Evolutionary conservation across 2,329 filamentous ascomycete species (phyloP).

Genomic region (Tolypocladium album): DNA sequence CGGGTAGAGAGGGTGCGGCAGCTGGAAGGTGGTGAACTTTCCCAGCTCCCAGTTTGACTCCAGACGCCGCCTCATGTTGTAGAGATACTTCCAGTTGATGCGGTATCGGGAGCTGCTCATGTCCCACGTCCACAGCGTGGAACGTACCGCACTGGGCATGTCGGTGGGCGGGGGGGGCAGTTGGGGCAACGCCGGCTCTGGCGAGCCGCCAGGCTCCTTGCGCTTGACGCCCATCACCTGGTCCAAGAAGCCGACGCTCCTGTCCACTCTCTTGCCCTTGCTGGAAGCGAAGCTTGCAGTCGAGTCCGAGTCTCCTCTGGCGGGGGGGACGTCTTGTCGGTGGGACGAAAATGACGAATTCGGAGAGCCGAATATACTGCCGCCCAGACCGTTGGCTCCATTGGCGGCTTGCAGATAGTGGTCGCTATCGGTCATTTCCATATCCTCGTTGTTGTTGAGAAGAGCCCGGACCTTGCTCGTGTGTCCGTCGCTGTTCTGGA

Average conservation of each 20-base stretch:
- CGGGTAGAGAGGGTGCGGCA: constrained; percentile 72
- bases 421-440: constrained; percentile 34
- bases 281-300: constrained; percentile 10
- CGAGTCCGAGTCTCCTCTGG: constrained; percentile 18
- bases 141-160: constrained; percentile 21
- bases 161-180: constrained; percentile 17
- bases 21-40: constrained; percentile 74
- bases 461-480: constrained; percentile 45
- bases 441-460: constrained; percentile 36
- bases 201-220: constrained; percentile 22
- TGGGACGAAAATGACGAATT: constrained; percentile 19
- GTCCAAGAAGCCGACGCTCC: constrained; percentile 16
- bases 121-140: constrained; percentile 42
- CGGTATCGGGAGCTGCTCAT: constrained; percentile 39
- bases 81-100: constrained; percentile 89
- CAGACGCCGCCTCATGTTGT: constrained; percentile 72
- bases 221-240: constrained; percentile 19
- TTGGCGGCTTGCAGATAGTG: constrained; percentile 10
- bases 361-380: constrained; percentile 25
- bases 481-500: constrained; percentile 37
- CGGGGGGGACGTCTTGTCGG: constrained; percentile 11
- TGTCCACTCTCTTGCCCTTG: constrained; percentile 19
- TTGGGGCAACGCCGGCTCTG: constrained; percentile 18
- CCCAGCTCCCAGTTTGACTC: constrained; percentile 89
- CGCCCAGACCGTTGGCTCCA: constrained; percentile 9